Conservation (phyloP, 2,329 filamentous ascomycete species). For the Fusarium bactridioides region DNA sequence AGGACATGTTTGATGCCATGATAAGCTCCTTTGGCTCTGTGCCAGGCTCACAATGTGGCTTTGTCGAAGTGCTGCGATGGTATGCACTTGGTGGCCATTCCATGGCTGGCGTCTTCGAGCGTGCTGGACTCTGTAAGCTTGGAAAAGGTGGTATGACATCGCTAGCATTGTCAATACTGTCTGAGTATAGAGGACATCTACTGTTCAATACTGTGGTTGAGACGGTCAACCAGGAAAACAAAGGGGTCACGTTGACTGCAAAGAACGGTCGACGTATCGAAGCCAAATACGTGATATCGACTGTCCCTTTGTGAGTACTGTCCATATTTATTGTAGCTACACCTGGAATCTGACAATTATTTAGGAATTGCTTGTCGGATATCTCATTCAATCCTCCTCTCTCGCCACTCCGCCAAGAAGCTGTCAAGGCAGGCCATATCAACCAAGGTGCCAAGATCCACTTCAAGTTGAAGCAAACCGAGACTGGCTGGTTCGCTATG, state of each 20-base stretch:
- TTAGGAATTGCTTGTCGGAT: neutral
- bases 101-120: conserved; percentile 19
- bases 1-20: conserved; percentile 26
- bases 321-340: rapidly evolving
- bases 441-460: conserved; percentile 22
- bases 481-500: conserved; percentile 14
- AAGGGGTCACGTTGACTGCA: neutral
- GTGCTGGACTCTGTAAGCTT: conserved; percentile 20
- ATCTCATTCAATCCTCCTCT: conserved; percentile 3
- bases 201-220: conserved; percentile 10
- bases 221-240: neutral
- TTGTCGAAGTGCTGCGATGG: conserved; percentile 29
- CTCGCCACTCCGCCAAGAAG: conserved; percentile 4
- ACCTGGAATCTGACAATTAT: neutral
- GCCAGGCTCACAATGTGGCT: neutral
- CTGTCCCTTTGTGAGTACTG: conserved; percentile 24
- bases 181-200: conserved; percentile 6
- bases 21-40: conserved; percentile 22
- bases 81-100: conserved; percentile 23
- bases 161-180: conserved; percentile 1
- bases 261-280: conserved; percentile 4
- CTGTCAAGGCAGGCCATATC: conserved; percentile 10
- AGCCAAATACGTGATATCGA: conserved; percentile 8
- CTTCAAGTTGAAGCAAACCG: conserved; percentile 4
- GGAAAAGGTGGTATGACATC: conserved; percentile 33